Evolutionary conservation across 1,284 basidiomycete species (phyloP), one percentile per base, ranked within the genome.

Genomic region (Trametes polyzona): DNA sequence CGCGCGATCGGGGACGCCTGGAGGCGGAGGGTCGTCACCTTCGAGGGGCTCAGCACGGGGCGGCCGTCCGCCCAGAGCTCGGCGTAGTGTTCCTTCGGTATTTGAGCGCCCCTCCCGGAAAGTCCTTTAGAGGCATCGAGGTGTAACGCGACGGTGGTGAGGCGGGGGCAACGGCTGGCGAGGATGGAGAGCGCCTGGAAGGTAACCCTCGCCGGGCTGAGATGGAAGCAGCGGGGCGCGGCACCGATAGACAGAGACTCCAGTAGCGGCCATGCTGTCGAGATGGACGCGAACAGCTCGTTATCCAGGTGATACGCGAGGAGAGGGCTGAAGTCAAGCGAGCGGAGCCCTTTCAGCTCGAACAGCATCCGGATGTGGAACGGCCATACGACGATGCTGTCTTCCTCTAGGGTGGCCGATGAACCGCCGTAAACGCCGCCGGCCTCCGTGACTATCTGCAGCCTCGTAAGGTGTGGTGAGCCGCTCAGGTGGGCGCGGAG

Each of bases 261-360:
- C 17, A 52, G 40, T 24, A 12, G 23, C 14, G 41, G 41, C 50
- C 50, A 52, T 3, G 41, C 50, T 19, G 17, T 24, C 33, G 50
- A 40, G 3, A 52, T 33, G 24, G 30, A 43, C 23, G 32, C 24
- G 29, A 50, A 50, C 10, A 55, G 26, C 4, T n/a, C 21, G 32
- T 59, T 32, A 14, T 52, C 44, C 19, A 59, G 27, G 24, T 43
- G 9, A 23, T 53, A 37, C 36, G 26, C 17, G 19, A 35, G 33
- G 14, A 23, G 27, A 0, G 46, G 43, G 24, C 43, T 37, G 37
- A 47, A 46, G 19, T 47, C 35, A 44, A 53, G 33, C 10, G 21
- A 47, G 32, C 24, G 27, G 11, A 53, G 43, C 17, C 23, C 17
- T 4, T 6, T 17, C 21, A 47, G 47, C 23, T 33, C 41, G 19